Base-by-base conservation (phyloP, 805 yeast genomes). In the Candida ulmi region DNA sequence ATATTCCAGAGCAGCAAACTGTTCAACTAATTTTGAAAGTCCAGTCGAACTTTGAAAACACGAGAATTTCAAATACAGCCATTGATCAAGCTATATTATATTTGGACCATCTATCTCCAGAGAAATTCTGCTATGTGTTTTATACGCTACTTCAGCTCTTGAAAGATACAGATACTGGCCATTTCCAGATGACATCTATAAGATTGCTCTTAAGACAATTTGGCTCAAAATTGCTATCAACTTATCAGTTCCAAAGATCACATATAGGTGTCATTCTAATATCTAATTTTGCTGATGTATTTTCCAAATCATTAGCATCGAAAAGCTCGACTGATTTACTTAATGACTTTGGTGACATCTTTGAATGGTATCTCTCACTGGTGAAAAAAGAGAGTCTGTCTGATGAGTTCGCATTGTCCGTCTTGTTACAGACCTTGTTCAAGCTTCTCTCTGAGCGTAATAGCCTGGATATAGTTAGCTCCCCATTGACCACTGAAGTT, bases 291-390 rank as follows among this genome's bases (percentile, higher is more conserved):
- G 45, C 70, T 19, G 18, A 33, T 0, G 24, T 46, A 1, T 52
- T 66, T 30, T 42, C 58, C 3, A 51, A 38, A 12, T 27, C 46
- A 0, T 63, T 76, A 65, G 32, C 63, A 1, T 28, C 36, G 1
- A 40, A 37, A 5, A 26, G 35, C 0, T 49, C 55, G 8, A 52
- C 46, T 1, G 52, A 51, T 2, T 50, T 72, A 8, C 45, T 53
- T 16, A 62, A 62, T 3, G 81, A 76, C 36, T 67, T 69, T 33
- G 51, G 50, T 28, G 83, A 78, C 46, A 65, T 80, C 16, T 60
- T 67, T 30, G 53, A 60, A 1, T 80, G 76, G 69, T 43, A 77
- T 8, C 30, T 63, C 3, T 48, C 57, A 15, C 58, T 78, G 35
- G 65, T 67, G 4, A 58, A 61, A 1, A 72, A 66, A 25, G 50